Evolutionary conservation across 2,329 filamentous ascomycete species (phyloP), one percentile per base, ranked within the genome.

Genomic region (Malbranchea zuffiana): DNA sequence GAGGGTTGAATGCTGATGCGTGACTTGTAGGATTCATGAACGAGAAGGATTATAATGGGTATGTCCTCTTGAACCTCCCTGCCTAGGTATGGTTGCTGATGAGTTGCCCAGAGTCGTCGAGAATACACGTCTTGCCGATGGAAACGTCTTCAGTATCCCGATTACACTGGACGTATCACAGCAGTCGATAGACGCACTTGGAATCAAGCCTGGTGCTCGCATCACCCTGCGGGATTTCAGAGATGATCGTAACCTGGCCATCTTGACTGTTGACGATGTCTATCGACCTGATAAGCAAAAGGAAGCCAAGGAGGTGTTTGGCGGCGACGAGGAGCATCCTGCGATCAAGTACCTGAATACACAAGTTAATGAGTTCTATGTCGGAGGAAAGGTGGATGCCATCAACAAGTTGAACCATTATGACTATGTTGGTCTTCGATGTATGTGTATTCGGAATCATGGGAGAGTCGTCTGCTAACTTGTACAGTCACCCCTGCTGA

Each of bases 351-450:
- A 92, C 68, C 78, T 98, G 45, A 80, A 80, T 69, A 73, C 78
- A 54, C 80, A 77, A 24, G 80, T 82, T 44, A 71, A 83, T 53
- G 86, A 94, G 43, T 92, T 79, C 63, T 96, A 96, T 64, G 75
- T 98, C 45, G 90, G 90, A 58, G 90, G 90, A 60, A 95, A 92
- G 75, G 68, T 98, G 47, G 84, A 96, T 60, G 90, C 90, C 44
- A 79, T 98, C 60, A 88, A 88, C 74, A 82, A 85, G 51, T 74
- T 94, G 44, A 86, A 92, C 69, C 90, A 98, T 73, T 98, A 98
- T 70, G 90, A 98, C 69, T 96, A 96, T 69, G 84, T 96, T 50
- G 90, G 83, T 55, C 76, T 96, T 42, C 79, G 90, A 70, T 96
- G 82, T 84, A 72, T 63, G 80, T 62, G 35, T 19, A 18, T 13